Base-by-base conservation (phyloP, 73 alveolate genomes). In the Halteria grandinella region DNA sequence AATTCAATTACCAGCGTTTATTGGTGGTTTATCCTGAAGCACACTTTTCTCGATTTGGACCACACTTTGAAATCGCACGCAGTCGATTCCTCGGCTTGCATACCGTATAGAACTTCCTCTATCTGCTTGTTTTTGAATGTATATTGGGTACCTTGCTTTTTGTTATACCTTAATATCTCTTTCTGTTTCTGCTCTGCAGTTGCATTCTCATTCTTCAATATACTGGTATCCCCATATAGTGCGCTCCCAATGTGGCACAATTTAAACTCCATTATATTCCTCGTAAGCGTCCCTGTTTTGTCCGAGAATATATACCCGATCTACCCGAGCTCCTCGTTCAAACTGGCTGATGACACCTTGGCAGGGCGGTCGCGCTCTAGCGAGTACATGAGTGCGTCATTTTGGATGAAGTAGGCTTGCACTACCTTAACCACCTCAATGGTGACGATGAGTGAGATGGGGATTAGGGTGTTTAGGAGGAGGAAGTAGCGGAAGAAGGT, bases 401-500 rank as follows among this genome's bases (percentile, higher is more conserved):
- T 78, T n/a, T 51, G 49, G 24, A 90, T 90, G 64, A 87, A 90
- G 75, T 75, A 88, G 11, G 94, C 90, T 55, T 90, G 83, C 0
- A 75, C 90, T 14, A 75, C 79, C 44, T 90, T 90, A n/a, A 82
- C 91, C 24, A 90, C 76, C 47, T 90, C 97, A 18, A 90, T 23
- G 8, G 95, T 57, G 1, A 90, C 95, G 24, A 87, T 55, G 55
- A 90, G 60, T 0, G 95, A 87, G 8, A 90, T 90, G 10, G 97
- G 97, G 21, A 90, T 71, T 72, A 90, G 41, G 21, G 98, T 93
- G 69, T 90, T 91, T 25, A 90, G 41, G n/a, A 93, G 89, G 48
- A 93, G 69, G 60, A 91, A 80, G 60, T 93, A 93, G 47, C 91
- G 40, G 66, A 86, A 91, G 75, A 85, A 93, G 36, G 70, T 72